Percentiles rank a stretch among this genome's conserved stretches.
These are phyloP conservation scores for Aegle marmelos DNA, from an alignment of 345 rosid species.

Conservation along the genomic window DNA sequence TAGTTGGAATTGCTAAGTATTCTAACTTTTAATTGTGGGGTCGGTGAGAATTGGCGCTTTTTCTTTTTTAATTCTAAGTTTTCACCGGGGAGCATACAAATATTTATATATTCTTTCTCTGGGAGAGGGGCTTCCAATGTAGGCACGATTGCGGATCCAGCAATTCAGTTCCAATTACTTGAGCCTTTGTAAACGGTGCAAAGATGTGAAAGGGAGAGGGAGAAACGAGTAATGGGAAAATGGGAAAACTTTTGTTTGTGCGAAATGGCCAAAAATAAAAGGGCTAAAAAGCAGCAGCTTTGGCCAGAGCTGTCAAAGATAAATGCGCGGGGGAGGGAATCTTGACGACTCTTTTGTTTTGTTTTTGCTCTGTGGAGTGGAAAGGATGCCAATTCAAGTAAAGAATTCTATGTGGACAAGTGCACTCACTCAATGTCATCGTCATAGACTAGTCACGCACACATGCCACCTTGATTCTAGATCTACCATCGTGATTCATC, in stretches of 20 bases:
- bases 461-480: neutral
- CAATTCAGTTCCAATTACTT: neutral
- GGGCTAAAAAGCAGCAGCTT: too few species aligned
- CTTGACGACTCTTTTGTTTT: slow-evolving; percentile 32
- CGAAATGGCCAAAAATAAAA: slow-evolving; percentile 22
- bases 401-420: slow-evolving; percentile 7
- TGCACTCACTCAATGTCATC: too few species aligned
- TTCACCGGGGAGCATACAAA: too few species aligned
- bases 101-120: too few species aligned
- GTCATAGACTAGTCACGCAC: too few species aligned
- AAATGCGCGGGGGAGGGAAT: slow-evolving; percentile 51
- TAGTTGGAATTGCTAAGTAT: too few species aligned
- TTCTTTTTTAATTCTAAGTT: neutral
- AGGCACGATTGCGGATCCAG: slow-evolving; percentile 8
- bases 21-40: neutral
- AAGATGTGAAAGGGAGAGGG: neutral
- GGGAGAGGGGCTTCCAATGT: neutral
- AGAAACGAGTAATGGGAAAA: neutral
- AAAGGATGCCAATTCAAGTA: slow-evolving; percentile 41
- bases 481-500: neutral
- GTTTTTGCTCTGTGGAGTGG: slow-evolving; percentile 16
- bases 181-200: slow-evolving; percentile 15
- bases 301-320: slow-evolving; percentile 31
- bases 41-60: neutral
- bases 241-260: slow-evolving; percentile 9